phyloP scores from a whole-genome alignment of 352 stramenopile species.

The Hyaloperonospora brassicae region DNA sequence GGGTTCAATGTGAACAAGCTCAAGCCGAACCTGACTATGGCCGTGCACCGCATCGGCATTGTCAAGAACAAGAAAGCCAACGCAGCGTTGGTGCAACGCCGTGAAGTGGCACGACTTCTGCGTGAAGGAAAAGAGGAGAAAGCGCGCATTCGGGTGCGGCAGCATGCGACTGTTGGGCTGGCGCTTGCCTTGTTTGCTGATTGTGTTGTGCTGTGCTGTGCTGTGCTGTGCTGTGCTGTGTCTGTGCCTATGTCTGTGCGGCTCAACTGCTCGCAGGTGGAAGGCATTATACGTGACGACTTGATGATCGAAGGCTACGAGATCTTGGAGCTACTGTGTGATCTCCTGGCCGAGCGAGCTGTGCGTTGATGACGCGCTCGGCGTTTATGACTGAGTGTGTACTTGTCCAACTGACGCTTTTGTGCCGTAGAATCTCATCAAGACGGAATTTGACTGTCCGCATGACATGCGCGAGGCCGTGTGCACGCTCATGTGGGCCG shows the following conservation, averaged over 20 bases:
- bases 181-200: too few species aligned
- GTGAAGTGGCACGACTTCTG: constrained; percentile 74
- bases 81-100: constrained; percentile 54
- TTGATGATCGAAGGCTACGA: constrained; percentile 94
- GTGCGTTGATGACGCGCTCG: constrained; percentile 25
- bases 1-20: constrained; percentile 89
- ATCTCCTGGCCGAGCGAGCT: constrained; percentile 89
- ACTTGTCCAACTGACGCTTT: background rate
- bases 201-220: too few species aligned
- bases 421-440: constrained; percentile 71
- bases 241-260: background rate
- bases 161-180: background rate
- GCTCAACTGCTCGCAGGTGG: constrained; percentile 37
- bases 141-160: constrained; percentile 88
- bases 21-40: constrained; percentile 90
- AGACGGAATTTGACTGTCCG: constrained; percentile 87
- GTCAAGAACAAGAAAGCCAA: constrained; percentile 90
- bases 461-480: constrained; percentile 90
- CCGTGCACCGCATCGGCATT: constrained; percentile 86
- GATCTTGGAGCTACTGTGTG: constrained; percentile 90
- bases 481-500: constrained; percentile 91
- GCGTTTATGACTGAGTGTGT: background rate
- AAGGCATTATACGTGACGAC: constrained; percentile 93
- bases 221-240: background rate
- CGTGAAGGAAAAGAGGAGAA: constrained; percentile 89